Evolutionary conservation across 768 basidiomycete species (phyloP), one percentile per base, ranked within the genome.

Genomic region (Chalciporus chontae): DNA sequence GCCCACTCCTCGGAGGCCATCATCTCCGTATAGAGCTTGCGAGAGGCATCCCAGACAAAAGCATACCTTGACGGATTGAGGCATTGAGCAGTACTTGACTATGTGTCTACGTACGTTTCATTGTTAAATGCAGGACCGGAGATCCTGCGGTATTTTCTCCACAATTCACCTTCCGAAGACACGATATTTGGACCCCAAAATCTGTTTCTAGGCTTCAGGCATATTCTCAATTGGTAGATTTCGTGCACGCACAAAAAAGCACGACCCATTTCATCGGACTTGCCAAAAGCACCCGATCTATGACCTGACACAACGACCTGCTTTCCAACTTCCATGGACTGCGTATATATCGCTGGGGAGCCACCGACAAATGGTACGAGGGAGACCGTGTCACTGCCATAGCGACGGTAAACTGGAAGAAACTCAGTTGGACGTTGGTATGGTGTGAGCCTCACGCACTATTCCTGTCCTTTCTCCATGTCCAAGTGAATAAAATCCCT

Each of bases 71-170:
- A 18, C 1, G 21, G 7, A 14, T 43, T 56, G n/a, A 36, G 27
- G 32, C 17, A 47, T 5, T 15, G 19, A 43, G 5, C 26, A 26
- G 29, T 6, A 11, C 15, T 11, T 4, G 11, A 40, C 11, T 15
- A 11, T 29, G 4, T 17, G 14, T 27, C 26, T 23, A 53, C 63
- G 17, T 45, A 65, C 62, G 50, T 60, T 10, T 63, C 54, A 8
- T 51, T 63, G 43, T 60, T 55, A 8, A 63, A 63, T 1, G 64
- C 61, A 44, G 61, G 62, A 29, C 45, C 54, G 10, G 43, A 19
- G 8, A 62, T 54, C 37, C 29, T 56, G 51, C 63, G 49, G 34
- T 64, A 44, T 27, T 51, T 64, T 36, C 51, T 65, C 57, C 63
- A 59, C 11, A 31, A 34, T 8, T 57, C 51, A 4, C 51, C 57